Conservation (phyloP, 441 rosid species). For the Pelargonium australe region DNA sequence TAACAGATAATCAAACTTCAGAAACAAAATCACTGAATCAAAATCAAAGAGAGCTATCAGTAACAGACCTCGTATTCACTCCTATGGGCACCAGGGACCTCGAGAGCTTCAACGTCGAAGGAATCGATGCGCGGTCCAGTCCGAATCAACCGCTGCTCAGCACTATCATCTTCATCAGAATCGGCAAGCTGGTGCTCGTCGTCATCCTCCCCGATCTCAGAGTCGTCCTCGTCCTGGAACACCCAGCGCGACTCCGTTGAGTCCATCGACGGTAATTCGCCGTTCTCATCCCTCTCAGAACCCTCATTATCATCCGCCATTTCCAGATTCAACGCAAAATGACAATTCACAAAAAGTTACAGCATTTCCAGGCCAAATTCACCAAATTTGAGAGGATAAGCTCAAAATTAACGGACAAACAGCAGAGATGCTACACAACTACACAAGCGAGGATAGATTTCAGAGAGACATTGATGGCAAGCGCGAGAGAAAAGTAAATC, state of each 20-base stretch:
- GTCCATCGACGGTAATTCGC: slow-evolving; percentile 56
- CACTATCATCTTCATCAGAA: slow-evolving; percentile 72
- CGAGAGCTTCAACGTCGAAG: slow-evolving; percentile 94
- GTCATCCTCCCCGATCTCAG: slow-evolving; percentile 23
- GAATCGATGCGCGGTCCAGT: slow-evolving; percentile 85
- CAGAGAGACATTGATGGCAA: neutral
- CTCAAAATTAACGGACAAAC: neutral
- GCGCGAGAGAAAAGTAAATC: neutral
- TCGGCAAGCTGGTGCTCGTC: slow-evolving; percentile 34
- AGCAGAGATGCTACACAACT: neutral
- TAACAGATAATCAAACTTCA: neutral
- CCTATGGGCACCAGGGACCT: slow-evolving; percentile 73
- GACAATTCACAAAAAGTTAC: neutral
- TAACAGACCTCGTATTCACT: slow-evolving; percentile 57
- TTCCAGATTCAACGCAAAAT: neutral
- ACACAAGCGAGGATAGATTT: neutral
- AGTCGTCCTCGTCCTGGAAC: slow-evolving; percentile 56
- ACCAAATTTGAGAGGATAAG: neutral
- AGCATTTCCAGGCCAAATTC: neutral
- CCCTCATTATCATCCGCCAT: slow-evolving; percentile 40
- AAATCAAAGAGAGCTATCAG: neutral
- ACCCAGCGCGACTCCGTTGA: slow-evolving; percentile 91
- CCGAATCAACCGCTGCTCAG: slow-evolving; percentile 72
- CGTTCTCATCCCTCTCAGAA: slow-evolving; percentile 45
- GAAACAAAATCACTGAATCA: neutral